phyloP scores from a whole-genome alignment of 805 yeast genomes.

The Yarrowia phangngaensis region DNA sequence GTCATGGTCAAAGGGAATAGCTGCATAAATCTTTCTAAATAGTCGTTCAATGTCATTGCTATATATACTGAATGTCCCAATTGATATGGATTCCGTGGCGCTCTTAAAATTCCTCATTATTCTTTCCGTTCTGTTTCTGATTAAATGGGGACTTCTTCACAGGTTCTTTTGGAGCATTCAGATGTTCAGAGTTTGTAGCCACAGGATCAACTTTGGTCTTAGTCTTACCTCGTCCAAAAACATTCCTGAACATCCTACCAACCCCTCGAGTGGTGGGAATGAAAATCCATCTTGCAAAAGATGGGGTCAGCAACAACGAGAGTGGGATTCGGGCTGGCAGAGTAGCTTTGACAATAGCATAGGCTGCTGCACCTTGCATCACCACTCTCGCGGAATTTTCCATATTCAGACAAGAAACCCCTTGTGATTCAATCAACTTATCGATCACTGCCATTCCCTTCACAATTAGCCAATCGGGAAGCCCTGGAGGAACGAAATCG shows the following conservation, averaged over 20 bases:
- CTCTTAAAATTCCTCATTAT: no score
- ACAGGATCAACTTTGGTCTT: no score
- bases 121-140: no score
- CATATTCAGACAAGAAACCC: slow-evolving; percentile 38
- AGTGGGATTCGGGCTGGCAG: slow-evolving; percentile 53
- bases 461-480: slow-evolving; percentile 60
- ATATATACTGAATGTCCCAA: no score
- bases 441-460: slow-evolving; percentile 19
- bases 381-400: slow-evolving; percentile 54
- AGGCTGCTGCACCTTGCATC: slow-evolving; percentile 72
- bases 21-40: no score
- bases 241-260: slow-evolving; percentile 8
- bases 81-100: no score
- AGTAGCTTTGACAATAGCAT: slow-evolving; percentile 57
- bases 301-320: slow-evolving; percentile 54
- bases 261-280: slow-evolving; percentile 44
- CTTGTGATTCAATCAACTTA: slow-evolving; percentile 35
- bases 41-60: no score
- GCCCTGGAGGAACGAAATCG: slow-evolving; percentile 50
- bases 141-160: no score
- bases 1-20: no score
- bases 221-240: no score
- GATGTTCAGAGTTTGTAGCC: no score
- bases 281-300: slow-evolving; percentile 51
- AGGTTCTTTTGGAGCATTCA: no score